Evolutionary conservation across 768 basidiomycete genomes (phyloP), one percentile per base, ranked within the genome.

Genomic region (Russula virescens): DNA sequence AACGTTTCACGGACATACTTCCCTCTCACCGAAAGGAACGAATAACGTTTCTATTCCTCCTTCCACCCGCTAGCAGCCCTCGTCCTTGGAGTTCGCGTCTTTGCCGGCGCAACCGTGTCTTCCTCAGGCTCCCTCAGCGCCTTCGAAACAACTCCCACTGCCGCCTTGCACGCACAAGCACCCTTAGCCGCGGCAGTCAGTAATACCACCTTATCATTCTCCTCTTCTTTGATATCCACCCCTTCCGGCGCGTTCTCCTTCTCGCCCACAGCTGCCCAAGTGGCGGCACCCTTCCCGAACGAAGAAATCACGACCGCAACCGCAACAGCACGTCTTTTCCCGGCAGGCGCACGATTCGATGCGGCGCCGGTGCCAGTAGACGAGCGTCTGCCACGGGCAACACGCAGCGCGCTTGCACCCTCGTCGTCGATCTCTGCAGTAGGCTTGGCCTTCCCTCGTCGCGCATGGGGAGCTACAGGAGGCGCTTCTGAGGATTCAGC

Each of bases 181-280:
- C 63, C 34, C 31, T 55, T 53, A 16, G 21, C 25, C 5, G 35
- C 60, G 40, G 31, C 54, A 18, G 19, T 34, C 51, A 28, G 61
- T 38, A 46, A 28, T 21, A 21, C 35, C 54, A 10, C 54, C 25
- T 35, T 57, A 42, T 55, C 61, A 23, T 56, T 58, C 26, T 51
- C 62, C 25, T 66, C 50, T 18, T 66, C 58, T 56, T 67, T 55
- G 21, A 55, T 55, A 5, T 35, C n/a, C 10, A 23, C 5, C 8
- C 14, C 31, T 55, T 73, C 73, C 7, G 74, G 74, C 16, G 74
- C 74, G 66, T 75, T 75, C 69, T 74, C 74, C 67, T 75, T 75
- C 54, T 71, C 70, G 4, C 42, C 42, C 38, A 31, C 66, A 8
- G 48, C 31, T 14, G 35, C 35, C 5, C 40, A 40, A 11, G 26